phyloP scores from a whole-genome alignment of 768 basidiomycete genomes.

The Pulveroboletus sp. region DNA sequence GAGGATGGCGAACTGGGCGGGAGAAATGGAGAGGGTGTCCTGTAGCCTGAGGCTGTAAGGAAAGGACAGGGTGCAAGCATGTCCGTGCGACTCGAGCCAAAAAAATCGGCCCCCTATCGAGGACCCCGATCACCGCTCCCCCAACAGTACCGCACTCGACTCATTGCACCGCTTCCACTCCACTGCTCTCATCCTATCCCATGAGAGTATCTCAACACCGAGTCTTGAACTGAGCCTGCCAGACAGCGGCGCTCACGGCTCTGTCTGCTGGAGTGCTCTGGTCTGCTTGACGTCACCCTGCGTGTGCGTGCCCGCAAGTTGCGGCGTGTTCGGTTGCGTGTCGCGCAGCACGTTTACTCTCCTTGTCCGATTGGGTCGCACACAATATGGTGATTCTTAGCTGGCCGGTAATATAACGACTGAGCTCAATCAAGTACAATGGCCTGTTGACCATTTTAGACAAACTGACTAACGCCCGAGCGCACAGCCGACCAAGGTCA shows the following conservation, averaged over 20 bases:
- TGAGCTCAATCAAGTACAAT: neutral
- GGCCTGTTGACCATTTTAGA: neutral
- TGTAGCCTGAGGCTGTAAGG: slow-evolving; percentile 36
- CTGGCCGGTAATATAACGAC: neutral
- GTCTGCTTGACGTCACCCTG: slow-evolving; percentile 6
- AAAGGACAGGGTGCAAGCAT: slow-evolving; percentile 34
- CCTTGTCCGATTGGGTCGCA: neutral
- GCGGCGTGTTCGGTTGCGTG: slow-evolving; percentile 8
- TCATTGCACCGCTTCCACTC: neutral
- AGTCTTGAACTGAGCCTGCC: neutral
- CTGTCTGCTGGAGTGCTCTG: neutral
- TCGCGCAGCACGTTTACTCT: neutral
- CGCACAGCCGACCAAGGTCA: neutral
- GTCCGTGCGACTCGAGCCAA: slow-evolving; percentile 31
- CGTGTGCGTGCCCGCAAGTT: neutral
- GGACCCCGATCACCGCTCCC: slow-evolving; percentile 26
- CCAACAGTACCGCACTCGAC: slow-evolving; percentile 13
- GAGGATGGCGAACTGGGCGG: slow-evolving; percentile 32
- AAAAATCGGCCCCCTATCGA: slow-evolving; percentile 24
- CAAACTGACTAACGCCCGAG: neutral
- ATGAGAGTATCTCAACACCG: neutral
- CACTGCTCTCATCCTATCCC: neutral
- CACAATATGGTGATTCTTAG: neutral
- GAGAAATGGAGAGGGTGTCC: slow-evolving; percentile 22
- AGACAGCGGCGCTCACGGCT: neutral